These are phyloP conservation scores for Penicillium herquei DNA, from an alignment of 495 filamentous ascomycete species.

Conservation along the genomic window DNA sequence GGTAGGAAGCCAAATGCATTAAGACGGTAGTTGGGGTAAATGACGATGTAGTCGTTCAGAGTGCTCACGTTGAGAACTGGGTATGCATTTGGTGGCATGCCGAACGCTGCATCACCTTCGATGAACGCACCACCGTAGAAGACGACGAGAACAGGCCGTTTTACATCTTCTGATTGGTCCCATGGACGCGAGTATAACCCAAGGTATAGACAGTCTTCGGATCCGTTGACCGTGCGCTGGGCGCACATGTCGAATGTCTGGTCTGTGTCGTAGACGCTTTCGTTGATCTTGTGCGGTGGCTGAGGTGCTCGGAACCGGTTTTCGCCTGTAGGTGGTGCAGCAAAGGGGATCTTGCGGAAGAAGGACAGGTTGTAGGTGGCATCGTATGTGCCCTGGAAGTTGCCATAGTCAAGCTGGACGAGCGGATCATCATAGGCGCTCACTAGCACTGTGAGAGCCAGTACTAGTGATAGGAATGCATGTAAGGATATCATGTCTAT, in stretches of 20 bases:
- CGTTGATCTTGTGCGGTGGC: conserved; percentile 43
- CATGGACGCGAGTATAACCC: conserved; percentile 59
- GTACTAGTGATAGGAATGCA: conserved; percentile 10
- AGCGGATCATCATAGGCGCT: conserved; percentile 26
- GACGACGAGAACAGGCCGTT: conserved; percentile 55
- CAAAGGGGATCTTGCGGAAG: conserved; percentile 59
- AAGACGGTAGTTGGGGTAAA: conserved; percentile 55
- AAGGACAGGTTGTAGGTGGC: conserved; percentile 49
- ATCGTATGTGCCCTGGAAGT: conserved; percentile 57
- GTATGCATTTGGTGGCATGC: conserved; percentile 53
- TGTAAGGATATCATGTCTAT: background rate
- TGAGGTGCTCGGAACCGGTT: conserved; percentile 58
- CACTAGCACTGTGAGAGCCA: conserved; percentile 10
- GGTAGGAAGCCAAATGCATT: conserved; percentile 61
- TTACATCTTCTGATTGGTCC: conserved; percentile 28
- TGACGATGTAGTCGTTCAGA: conserved; percentile 49
- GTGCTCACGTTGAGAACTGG: conserved; percentile 52
- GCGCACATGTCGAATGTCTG: conserved; percentile 58
- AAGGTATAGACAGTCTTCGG: conserved; percentile 62
- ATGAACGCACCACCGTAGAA: conserved; percentile 66
- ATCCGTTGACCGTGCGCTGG: conserved; percentile 57
- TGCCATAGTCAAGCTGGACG: conserved; percentile 51
- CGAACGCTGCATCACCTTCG: conserved; percentile 52
- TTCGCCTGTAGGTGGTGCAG: conserved; percentile 52
- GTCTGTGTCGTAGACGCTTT: conserved; percentile 55